Conservation (phyloP, 768 basidiomycete genomes). For the Scleroderma bovista region DNA sequence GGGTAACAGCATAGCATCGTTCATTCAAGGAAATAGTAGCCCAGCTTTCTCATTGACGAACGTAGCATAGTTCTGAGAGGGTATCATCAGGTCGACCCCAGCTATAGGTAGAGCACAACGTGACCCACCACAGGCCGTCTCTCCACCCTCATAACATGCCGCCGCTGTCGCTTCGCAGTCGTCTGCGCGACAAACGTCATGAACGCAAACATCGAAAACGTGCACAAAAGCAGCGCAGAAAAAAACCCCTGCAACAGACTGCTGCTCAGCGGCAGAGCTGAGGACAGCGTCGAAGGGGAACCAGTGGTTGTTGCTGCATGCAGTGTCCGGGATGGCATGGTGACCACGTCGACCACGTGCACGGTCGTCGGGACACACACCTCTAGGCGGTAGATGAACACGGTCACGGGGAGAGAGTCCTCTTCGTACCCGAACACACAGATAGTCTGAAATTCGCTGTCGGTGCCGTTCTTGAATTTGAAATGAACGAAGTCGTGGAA, state of each 20-base stretch:
- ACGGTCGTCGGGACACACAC: slow-evolving; percentile 39
- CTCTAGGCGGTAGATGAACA: slow-evolving; percentile 78
- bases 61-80: background rate
- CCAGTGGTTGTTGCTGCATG: slow-evolving; percentile 29
- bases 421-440: slow-evolving; percentile 67
- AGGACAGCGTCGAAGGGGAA: slow-evolving; percentile 14
- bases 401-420: slow-evolving; percentile 67
- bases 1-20: background rate
- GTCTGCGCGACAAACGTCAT: slow-evolving; percentile 9
- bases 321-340: slow-evolving; percentile 31
- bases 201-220: slow-evolving; percentile 10
- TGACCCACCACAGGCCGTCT: slow-evolving; percentile 11
- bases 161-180: slow-evolving; percentile 8
- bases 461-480: slow-evolving; percentile 79
- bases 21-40: slow-evolving; percentile 18
- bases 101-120: background rate
- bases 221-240: slow-evolving; percentile 5
- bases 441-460: slow-evolving; percentile 51
- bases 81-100: background rate
- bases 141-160: background rate
- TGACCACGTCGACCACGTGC: no score
- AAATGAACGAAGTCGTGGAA: slow-evolving; percentile 74
- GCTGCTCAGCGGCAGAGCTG: background rate
- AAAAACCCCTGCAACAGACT: background rate
- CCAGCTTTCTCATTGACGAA: slow-evolving; percentile 22